Evolutionary conservation across 1,139 yeast species (phyloP).

Genomic region (Debaryomyces nepalensis): DNA sequence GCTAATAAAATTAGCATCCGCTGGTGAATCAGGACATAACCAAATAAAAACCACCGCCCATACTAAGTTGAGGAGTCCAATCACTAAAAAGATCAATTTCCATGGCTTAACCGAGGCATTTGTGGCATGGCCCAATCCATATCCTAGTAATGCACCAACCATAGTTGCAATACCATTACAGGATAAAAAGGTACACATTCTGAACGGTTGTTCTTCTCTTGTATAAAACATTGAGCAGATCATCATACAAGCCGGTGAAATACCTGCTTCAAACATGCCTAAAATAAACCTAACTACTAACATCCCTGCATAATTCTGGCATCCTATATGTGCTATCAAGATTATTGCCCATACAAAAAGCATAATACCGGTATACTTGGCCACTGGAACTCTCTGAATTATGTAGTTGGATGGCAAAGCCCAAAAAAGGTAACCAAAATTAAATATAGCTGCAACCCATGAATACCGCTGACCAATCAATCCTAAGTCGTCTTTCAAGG

Average conservation of each 20-base stretch:
- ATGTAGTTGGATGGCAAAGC: conserved; percentile 58
- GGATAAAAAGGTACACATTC: conserved; percentile 36
- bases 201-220: conserved; percentile 38
- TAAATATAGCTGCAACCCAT: conserved; percentile 67
- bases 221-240: conserved; percentile 28
- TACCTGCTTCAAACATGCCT: conserved; percentile 42
- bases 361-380: conserved; percentile 50
- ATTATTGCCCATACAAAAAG: conserved; percentile 57
- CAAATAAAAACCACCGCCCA: conserved; percentile 30
- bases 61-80: conserved; percentile 43
- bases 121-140: conserved; percentile 40
- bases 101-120: conserved; percentile 26
- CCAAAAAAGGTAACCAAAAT: conserved; percentile 55
- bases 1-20: conserved; percentile 40
- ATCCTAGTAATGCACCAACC: conserved; percentile 36
- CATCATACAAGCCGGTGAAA: conserved; percentile 39
- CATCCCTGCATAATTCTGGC: conserved; percentile 48
- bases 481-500: conserved; percentile 29
- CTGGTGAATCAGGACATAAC: conserved; percentile 48
- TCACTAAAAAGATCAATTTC: conserved; percentile 46
- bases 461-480: conserved; percentile 30
- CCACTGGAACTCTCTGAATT: conserved; percentile 57
- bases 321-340: conserved; percentile 53
- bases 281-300: conserved; percentile 52
- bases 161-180: conserved; percentile 37